These are phyloP conservation scores for Fusarium humuli DNA, from an alignment of 2,329 filamentous ascomycete genomes.

Conservation along the genomic window DNA sequence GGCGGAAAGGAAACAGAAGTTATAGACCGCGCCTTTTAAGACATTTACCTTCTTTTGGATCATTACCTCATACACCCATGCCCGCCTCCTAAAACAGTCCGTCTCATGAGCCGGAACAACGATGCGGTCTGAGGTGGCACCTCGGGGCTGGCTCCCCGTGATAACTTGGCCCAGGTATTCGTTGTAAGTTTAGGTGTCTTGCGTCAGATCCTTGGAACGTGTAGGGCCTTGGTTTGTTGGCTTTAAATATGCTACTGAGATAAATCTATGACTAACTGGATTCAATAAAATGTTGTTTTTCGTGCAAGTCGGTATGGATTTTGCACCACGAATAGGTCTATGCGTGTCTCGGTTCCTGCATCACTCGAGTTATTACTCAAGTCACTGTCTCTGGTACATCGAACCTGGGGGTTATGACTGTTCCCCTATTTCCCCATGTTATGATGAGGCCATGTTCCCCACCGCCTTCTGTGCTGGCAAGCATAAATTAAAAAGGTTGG, in stretches of 20 bases:
- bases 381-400: not conserved
- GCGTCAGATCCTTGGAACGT: constrained; percentile 31
- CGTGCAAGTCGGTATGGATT: not conserved
- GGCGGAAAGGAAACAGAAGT: constrained; percentile 1
- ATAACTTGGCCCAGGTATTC: not conserved
- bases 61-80: constrained; percentile 7
- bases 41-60: not conserved
- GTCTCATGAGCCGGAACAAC: constrained; percentile 26
- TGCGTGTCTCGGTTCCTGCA: constrained; percentile 25
- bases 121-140: constrained; percentile 28
- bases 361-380: not conserved
- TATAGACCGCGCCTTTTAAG: constrained; percentile 13
- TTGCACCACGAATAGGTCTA: not conserved
- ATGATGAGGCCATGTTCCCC: constrained; percentile 29
- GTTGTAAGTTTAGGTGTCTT: constrained; percentile 19
- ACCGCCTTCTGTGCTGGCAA: constrained; percentile 26
- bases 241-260: not conserved
- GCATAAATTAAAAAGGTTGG: constrained; percentile 8
- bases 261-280: not conserved
- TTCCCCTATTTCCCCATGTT: constrained; percentile 13
- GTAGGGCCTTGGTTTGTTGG: constrained; percentile 37
- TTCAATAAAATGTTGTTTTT: not conserved
- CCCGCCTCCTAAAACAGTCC: not conserved
- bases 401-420: not conserved
- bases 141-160: constrained; percentile 16